phyloP scores from a whole-genome alignment of 2,329 filamentous ascomycete genomes.

The Pseudogymnoascus sp. region DNA sequence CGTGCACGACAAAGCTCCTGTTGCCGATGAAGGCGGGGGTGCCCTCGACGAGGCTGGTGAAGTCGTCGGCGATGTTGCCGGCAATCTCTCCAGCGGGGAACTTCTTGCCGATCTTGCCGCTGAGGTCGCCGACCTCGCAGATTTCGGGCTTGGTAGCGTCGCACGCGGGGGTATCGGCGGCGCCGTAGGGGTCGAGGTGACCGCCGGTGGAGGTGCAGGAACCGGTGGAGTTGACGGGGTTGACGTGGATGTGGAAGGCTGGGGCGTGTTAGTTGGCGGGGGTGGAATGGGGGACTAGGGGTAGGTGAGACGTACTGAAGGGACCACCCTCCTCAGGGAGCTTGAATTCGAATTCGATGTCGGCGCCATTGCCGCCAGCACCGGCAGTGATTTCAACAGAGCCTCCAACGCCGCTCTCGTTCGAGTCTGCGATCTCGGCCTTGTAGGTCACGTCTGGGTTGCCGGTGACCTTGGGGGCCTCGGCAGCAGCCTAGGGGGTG shows the following conservation, averaged over 20 bases:
- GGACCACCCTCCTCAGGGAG: constrained; percentile 50
- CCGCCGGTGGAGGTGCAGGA: constrained; percentile 62
- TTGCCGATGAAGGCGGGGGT: constrained; percentile 55
- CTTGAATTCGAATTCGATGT: constrained; percentile 44
- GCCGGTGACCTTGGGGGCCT: not conserved
- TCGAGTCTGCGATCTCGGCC: not conserved
- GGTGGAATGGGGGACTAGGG: not conserved
- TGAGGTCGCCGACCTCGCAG: constrained; percentile 70
- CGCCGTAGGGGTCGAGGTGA: constrained; percentile 60
- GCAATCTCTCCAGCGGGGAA: not conserved
- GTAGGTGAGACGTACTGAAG: constrained; percentile 30
- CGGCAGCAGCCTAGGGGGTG: not conserved
- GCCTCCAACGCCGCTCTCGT: constrained; percentile 38
- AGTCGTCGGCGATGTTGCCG: constrained; percentile 39
- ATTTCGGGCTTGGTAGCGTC: constrained; percentile 47
- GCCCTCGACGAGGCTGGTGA: constrained; percentile 44
- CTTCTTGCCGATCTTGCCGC: constrained; percentile 57
- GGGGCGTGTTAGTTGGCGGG: not conserved
- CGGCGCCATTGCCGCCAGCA: constrained; percentile 44
- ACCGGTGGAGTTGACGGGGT: constrained; percentile 54
- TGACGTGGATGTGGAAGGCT: constrained; percentile 68
- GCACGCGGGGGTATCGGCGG: constrained; percentile 49
- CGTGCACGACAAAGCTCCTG: constrained; percentile 57
- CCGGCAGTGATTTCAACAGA: constrained; percentile 39
- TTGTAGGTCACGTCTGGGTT: not conserved